Base-by-base conservation (phyloP, 176 grass and related monocot species). In the Cymbopogon citratus region DNA sequence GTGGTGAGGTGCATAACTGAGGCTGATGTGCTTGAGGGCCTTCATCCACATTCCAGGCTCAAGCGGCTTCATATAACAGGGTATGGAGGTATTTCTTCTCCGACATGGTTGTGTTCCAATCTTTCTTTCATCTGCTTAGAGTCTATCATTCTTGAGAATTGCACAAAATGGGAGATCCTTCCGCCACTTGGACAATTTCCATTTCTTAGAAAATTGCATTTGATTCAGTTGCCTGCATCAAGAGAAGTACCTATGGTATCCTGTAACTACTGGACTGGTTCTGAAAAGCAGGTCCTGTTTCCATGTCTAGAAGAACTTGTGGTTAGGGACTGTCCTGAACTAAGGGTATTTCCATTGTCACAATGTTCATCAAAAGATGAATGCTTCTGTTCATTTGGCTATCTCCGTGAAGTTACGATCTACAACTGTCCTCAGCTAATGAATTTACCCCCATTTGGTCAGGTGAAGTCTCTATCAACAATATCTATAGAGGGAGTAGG, bases 211-310 rank as follows among this genome's bases (percentile, higher is more conserved):
- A 69, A n/a, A 23, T 19, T 69, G 66, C 21, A 69, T 40, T 38
- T 69, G 35, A 69, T 69, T 69, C 66, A 69, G 66, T 69, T 69
- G 66, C 66, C 66, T 40, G 66, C 66, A 69, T 69, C 66, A 69
- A 69, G 18, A 1, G 35, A 69, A 69, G 9, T 69, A 69, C 9
- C 66, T 40, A 46, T 15, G 44, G 35, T 69, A 23, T 36, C 18
- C 33, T 69, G 35, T 40, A 40, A 69, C 35, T 12, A 39, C 19
- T 40, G 19, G 34, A 40, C 19, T 69, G 66, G 35, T 39, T 69
- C 66, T 69, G 66, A 69, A 69, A 35, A 69, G 35, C 66, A 69
- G 34, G 35, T 12, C 35, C 19, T 69, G 8, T 69, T 69, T 69
- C 33, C 34, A 69, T 69, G 66, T 36, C 66, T 69, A n/a, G 66